A percentile compares a stretch with the other conserved stretches of the same genome.
phyloP scores from a whole-genome alignment of 2,329 filamentous ascomycete genomes.

The Tolypocladium tundrense region DNA sequence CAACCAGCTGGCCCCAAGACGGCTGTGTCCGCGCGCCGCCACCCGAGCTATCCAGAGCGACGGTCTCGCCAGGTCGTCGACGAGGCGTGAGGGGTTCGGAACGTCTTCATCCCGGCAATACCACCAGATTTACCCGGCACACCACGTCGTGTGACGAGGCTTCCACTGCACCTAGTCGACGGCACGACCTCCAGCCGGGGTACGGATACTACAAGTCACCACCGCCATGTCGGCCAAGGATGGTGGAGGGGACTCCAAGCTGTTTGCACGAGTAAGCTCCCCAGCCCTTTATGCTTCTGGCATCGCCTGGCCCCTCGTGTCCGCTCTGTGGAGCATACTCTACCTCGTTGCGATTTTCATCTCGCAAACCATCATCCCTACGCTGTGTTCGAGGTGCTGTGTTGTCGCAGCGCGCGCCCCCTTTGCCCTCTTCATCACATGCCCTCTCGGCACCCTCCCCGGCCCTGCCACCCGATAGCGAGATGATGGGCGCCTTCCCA shows the following conservation, averaged over 20 bases:
- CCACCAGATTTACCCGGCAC: background rate
- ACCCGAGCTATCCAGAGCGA: background rate
- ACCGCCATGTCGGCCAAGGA: constrained; percentile 43
- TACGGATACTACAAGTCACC: background rate
- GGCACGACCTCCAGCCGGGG: background rate
- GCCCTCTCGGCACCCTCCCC: background rate
- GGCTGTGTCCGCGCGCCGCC: background rate
- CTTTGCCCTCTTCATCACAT: background rate
- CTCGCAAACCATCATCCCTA: background rate
- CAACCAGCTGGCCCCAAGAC: background rate
- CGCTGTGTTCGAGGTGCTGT: background rate
- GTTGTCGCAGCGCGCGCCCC: background rate
- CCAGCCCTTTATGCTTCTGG: constrained; percentile 5
- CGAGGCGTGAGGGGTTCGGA: background rate
- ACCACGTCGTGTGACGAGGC: background rate
- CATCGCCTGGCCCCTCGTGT: background rate
- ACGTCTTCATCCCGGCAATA: background rate
- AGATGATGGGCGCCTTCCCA: constrained; percentile 36
- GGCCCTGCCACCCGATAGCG: background rate
- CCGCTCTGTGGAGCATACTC: background rate
- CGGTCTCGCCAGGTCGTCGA: background rate
- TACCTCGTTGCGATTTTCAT: background rate
- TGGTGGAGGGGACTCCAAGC: constrained; percentile 89
- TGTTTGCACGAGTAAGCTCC: constrained; percentile 83
- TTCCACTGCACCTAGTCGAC: background rate